phyloP scores from a whole-genome alignment of 495 filamentous ascomycete genomes.

The Pyrenopolyporus hunteri region DNA sequence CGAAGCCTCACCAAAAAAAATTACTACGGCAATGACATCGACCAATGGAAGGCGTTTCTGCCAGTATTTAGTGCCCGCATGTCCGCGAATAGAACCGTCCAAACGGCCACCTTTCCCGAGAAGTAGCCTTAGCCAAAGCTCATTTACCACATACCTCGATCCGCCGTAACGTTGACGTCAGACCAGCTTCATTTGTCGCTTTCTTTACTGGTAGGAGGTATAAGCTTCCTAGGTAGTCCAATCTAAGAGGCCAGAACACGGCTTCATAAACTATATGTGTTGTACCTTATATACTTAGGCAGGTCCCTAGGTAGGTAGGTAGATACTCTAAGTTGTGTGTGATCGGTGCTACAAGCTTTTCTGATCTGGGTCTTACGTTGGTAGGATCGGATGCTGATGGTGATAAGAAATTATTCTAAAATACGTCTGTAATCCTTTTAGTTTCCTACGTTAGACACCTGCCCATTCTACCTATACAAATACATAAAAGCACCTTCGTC shows the following conservation, averaged over 20 bases:
- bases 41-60: constrained; percentile 7
- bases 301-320: no score
- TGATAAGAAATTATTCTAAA: no score
- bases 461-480: no score
- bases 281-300: no score
- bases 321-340: no score
- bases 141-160: constrained; percentile 2
- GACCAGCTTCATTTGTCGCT: constrained; percentile 3
- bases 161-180: constrained; percentile 23
- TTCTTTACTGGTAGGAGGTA: neutral
- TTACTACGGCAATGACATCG: neutral
- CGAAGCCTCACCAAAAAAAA: constrained; percentile 24
- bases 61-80: constrained; percentile 28
- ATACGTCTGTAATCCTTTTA: no score
- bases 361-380: neutral
- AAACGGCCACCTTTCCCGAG: constrained; percentile 6
- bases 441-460: neutral
- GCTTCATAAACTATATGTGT: no score
- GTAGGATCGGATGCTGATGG: neutral
- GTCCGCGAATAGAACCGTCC: constrained; percentile 13
- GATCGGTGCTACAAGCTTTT: neutral
- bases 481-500: no score
- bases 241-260: no score
- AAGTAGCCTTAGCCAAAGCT: neutral
- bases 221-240: no score